phyloP scores from a whole-genome alignment of 495 filamentous ascomycete genomes.

The Penicillium cataractarum region DNA sequence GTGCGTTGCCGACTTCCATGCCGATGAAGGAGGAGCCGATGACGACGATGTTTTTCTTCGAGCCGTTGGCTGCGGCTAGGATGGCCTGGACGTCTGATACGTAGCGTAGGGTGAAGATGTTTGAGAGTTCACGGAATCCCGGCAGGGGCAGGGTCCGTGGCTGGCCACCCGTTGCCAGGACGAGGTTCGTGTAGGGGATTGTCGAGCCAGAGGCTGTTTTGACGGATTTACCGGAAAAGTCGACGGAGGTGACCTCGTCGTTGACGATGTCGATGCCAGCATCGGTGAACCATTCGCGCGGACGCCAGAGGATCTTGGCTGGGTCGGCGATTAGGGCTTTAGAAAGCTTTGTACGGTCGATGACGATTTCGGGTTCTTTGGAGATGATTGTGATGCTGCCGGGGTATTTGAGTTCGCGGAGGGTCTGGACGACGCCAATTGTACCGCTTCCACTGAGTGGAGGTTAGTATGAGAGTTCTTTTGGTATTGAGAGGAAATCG shows the following conservation, averaged over 20 bases:
- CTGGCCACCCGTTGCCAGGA: conserved; percentile 83
- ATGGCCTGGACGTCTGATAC: conserved; percentile 78
- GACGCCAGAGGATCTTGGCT: conserved; percentile 73
- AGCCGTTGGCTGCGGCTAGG: conserved; percentile 70
- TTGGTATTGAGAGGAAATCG: not conserved
- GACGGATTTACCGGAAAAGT: conserved; percentile 74
- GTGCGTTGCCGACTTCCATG: conserved; percentile 89
- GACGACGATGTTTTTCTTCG: conserved; percentile 88
- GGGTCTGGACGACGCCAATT: conserved; percentile 75
- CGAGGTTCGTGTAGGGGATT: conserved; percentile 80
- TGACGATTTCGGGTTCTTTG: conserved; percentile 80
- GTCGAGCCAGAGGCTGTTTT: conserved; percentile 70
- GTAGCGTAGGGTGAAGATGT: conserved; percentile 82
- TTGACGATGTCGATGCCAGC: conserved; percentile 72
- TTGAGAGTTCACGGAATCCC: conserved; percentile 82
- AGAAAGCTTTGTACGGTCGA: conserved; percentile 94
- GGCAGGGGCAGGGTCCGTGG: conserved; percentile 77
- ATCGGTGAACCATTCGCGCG: conserved; percentile 74
- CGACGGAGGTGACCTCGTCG: conserved; percentile 75
- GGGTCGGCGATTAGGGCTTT: conserved; percentile 89
- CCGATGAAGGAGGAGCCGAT: conserved; percentile 94
- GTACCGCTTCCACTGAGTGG: conserved; percentile 69
- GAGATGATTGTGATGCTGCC: conserved; percentile 83
- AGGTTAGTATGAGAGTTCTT: conserved; percentile 8
- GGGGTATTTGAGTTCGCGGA: conserved; percentile 79